Conservation (phyloP, 1,284 basidiomycete genomes). For the Ustilago nuda region DNA sequence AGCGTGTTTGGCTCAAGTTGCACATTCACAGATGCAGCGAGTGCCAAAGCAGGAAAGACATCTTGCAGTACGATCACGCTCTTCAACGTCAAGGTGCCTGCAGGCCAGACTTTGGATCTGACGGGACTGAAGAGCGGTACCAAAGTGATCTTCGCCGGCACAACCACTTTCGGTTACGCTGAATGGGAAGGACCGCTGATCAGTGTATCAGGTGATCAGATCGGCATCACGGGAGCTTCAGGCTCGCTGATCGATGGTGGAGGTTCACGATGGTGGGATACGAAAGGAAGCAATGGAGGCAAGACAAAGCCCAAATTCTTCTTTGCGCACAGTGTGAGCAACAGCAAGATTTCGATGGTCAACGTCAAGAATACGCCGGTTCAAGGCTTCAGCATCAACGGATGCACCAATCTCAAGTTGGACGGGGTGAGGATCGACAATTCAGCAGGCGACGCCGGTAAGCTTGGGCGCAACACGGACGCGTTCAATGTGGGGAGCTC, state of each 20-base stretch:
- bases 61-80: slow-evolving; percentile 38
- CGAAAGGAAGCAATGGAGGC: slow-evolving; percentile 33
- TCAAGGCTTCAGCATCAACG: slow-evolving; percentile 42
- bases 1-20: slow-evolving; percentile 9
- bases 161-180: slow-evolving; percentile 39
- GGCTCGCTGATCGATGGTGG: slow-evolving; percentile 22
- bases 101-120: slow-evolving; percentile 38
- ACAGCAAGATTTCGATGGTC: slow-evolving; percentile 23
- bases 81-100: slow-evolving; percentile 37
- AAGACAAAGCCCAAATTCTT: slow-evolving; percentile 47
- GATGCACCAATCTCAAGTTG: slow-evolving; percentile 15
- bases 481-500: slow-evolving; percentile 41
- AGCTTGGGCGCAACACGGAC: slow-evolving; percentile 43
- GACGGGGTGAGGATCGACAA: slow-evolving; percentile 34
- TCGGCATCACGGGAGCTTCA: slow-evolving; percentile 18
- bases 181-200: slow-evolving; percentile 45
- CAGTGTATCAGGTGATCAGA: slow-evolving; percentile 13
- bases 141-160: slow-evolving; percentile 34
- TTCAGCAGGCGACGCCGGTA: slow-evolving; percentile 14
- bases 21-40: slow-evolving; percentile 28
- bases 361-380: slow-evolving; percentile 45
- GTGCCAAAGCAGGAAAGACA: slow-evolving; percentile 19
- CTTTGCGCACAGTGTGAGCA: slow-evolving; percentile 15
- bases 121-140: slow-evolving; percentile 20
- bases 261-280: slow-evolving; percentile 40